Percentiles rank a stretch among this genome's conserved stretches.
Evolutionary conservation across 495 filamentous ascomycete species (phyloP).

Genomic region (Talaromyces thailandensis): DNA sequence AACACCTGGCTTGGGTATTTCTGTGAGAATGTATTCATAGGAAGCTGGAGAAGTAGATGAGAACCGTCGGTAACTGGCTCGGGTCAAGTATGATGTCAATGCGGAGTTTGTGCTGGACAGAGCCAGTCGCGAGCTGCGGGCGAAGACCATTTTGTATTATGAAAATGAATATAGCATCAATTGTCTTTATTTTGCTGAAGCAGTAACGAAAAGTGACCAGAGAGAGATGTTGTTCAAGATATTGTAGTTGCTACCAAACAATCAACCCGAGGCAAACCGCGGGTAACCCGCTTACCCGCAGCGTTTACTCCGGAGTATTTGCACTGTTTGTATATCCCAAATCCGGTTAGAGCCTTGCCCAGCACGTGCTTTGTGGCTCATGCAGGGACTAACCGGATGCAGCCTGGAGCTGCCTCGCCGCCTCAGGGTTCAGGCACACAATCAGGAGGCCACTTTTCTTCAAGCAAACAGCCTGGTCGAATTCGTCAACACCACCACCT

Average conservation of each 20-base stretch:
- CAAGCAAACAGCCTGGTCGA: not conserved
- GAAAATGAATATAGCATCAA: not conserved
- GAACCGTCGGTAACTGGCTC: slow-evolving; percentile 41
- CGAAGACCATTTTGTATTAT: slow-evolving; percentile 40
- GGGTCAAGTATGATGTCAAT: slow-evolving; percentile 37
- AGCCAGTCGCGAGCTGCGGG: slow-evolving; percentile 48
- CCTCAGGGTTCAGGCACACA: not conserved
- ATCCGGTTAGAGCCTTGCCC: not conserved
- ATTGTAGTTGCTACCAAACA: not conserved
- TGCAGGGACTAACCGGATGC: not conserved
- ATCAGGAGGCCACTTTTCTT: slow-evolving; percentile 4
- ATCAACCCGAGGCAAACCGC: slow-evolving; percentile 18
- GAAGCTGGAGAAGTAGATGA: slow-evolving; percentile 43
- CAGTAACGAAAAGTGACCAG: not conserved
- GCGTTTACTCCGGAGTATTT: not conserved
- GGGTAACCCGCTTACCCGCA: not conserved
- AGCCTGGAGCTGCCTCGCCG: not conserved
- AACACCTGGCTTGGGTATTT: slow-evolving; percentile 77
- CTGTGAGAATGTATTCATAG: slow-evolving; percentile 78
- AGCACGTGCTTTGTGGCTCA: slow-evolving; percentile 1
- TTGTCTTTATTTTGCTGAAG: not conserved
- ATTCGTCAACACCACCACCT: not conserved
- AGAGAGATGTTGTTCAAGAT: not conserved
- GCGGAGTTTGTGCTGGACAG: slow-evolving; percentile 44
- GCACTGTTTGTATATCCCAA: slow-evolving; percentile 1